Conservation (phyloP, 805 yeast genomes). For the Scheffersomyces stipitis region DNA sequence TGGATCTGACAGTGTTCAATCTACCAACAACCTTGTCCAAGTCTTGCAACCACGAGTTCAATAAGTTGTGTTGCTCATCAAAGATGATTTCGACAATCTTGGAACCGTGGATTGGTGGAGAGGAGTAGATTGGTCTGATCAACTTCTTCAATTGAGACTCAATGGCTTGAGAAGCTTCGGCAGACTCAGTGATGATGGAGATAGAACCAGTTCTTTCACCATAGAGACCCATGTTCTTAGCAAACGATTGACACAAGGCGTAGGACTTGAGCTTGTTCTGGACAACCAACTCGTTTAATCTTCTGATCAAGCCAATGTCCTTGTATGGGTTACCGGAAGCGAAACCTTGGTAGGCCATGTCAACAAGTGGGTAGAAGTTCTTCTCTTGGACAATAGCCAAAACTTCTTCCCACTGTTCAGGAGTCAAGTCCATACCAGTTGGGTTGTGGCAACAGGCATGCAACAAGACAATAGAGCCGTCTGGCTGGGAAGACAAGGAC, state of each 20-base stretch:
- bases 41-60: constrained; percentile 76
- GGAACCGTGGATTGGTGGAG: constrained; percentile 95
- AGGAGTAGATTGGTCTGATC: constrained; percentile 84
- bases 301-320: constrained; percentile 56
- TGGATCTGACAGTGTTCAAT: constrained; percentile 67
- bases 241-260: constrained; percentile 51
- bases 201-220: constrained; percentile 75
- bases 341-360: constrained; percentile 95
- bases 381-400: constrained; percentile 59
- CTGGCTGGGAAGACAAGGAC: constrained; percentile 55
- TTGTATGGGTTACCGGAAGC: constrained; percentile 79
- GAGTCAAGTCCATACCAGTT: constrained; percentile 88
- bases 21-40: constrained; percentile 78
- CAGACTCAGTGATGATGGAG: constrained; percentile 57
- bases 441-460: constrained; percentile 99
- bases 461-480: constrained; percentile 66
- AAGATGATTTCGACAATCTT: constrained; percentile 81
- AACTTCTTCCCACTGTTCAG: constrained; percentile 77
- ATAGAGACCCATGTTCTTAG: constrained; percentile 50
- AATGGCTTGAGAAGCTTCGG: constrained; percentile 51
- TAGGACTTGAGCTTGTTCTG: constrained; percentile 50
- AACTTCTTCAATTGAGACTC: constrained; percentile 82
- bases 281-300: constrained; percentile 49
- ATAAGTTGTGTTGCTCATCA: constrained; percentile 51
- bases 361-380: constrained; percentile 76